Percentiles rank a stretch among this genome's conserved stretches.
phyloP scores from a whole-genome alignment of 1,284 basidiomycete species.

The Trametes pubescens region DNA sequence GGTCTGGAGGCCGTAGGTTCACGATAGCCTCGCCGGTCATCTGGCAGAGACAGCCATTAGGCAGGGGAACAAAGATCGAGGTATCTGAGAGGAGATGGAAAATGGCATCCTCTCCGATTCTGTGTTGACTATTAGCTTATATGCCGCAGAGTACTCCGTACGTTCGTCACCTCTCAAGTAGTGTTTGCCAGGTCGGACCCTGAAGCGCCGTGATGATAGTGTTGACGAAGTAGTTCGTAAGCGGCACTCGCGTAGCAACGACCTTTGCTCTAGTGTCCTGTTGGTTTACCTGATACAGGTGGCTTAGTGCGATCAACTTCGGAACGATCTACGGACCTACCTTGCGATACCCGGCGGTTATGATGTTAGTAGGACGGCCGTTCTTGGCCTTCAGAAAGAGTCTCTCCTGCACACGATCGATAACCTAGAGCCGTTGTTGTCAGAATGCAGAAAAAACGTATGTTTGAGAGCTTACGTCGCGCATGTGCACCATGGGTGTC shows the following conservation, averaged over 20 bases:
- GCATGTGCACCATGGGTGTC: conserved; percentile 59
- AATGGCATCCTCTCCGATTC: conserved; percentile 77
- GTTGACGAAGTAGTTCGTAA: conserved; percentile 75
- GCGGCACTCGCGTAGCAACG: conserved; percentile 44
- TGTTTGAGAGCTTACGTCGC: conserved; percentile 52
- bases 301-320: not conserved
- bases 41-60: conserved; percentile 85
- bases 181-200: conserved; percentile 68
- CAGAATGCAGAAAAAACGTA: not conserved
- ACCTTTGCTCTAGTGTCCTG: conserved; percentile 38
- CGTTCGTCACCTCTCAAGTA: conserved; percentile 63
- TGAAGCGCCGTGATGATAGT: conserved; percentile 76
- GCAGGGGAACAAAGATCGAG: conserved; percentile 74
- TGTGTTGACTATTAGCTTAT: conserved; percentile 40
- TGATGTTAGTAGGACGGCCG: conserved; percentile 57
- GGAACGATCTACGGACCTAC: conserved; percentile 46
- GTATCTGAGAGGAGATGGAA: conserved; percentile 77
- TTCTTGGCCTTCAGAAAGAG: conserved; percentile 53
- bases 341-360: conserved; percentile 71
- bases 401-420: conserved; percentile 64
- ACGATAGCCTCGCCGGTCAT: conserved; percentile 76
- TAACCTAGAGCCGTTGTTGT: conserved; percentile 50
- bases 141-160: not conserved
- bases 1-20: conserved; percentile 47
- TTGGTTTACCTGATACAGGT: conserved; percentile 35